phyloP scores from a whole-genome alignment of 352 stramenopile genomes.

The Globisporangium barbulae region DNA sequence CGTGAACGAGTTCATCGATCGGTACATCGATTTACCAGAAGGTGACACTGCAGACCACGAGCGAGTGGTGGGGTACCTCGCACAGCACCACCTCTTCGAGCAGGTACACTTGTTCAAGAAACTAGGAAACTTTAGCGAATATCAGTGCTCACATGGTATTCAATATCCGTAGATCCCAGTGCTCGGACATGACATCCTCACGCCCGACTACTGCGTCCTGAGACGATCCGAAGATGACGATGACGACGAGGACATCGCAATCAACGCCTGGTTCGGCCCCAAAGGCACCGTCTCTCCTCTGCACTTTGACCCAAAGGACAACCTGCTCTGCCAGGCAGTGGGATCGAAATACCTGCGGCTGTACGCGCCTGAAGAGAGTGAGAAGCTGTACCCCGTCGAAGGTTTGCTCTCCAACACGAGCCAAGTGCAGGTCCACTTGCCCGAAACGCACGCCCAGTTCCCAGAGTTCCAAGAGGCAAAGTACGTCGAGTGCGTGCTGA shows the following conservation, averaged over 20 bases:
- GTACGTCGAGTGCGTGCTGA: conserved; percentile 72
- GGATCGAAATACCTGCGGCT: conserved; percentile 82
- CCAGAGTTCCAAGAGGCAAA: conserved; percentile 41
- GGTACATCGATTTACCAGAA: conserved; percentile 28
- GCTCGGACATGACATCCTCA: conserved; percentile 78
- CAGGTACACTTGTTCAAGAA: conserved; percentile 38
- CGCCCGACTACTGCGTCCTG: conserved; percentile 87
- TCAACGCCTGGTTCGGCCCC: conserved; percentile 89
- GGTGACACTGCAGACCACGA: not conserved
- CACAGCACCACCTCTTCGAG: conserved; percentile 89
- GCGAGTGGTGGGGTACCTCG: conserved; percentile 62
- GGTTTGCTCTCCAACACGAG: conserved; percentile 85
- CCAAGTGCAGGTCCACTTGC: conserved; percentile 61
- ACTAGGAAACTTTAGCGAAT: no score
- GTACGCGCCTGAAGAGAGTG: conserved; percentile 65
- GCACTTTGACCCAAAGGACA: conserved; percentile 90
- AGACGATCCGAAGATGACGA: conserved; percentile 35
- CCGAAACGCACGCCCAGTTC: conserved; percentile 41
- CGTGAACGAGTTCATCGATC: conserved; percentile 74
- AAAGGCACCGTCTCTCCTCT: conserved; percentile 76
- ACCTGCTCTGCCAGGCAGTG: conserved; percentile 86
- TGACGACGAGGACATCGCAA: conserved; percentile 60
- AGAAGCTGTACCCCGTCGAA: conserved; percentile 79
- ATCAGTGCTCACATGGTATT: not conserved
- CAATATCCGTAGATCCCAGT: conserved; percentile 57